Evolutionary conservation across 306 rosid species (phyloP).

Genomic region (Cicer bijugum): DNA sequence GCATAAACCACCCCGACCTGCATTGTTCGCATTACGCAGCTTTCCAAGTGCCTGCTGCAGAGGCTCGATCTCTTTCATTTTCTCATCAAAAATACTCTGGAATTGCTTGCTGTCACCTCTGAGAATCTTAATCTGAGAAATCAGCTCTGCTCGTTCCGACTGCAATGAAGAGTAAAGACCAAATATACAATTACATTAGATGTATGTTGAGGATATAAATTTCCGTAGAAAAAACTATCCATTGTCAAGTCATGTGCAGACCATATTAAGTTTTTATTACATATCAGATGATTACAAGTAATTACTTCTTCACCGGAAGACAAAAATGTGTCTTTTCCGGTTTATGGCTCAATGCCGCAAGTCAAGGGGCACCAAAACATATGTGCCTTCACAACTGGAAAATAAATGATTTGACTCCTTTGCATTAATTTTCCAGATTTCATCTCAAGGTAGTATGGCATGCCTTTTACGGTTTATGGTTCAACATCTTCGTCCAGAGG

Average conservation of each 20-base stretch:
- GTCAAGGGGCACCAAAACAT: not conserved
- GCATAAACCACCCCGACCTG: constrained; percentile 72
- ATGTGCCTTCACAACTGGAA: not conserved
- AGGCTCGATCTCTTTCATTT: constrained; percentile 83
- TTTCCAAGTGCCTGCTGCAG: constrained; percentile 87
- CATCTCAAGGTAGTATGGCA: not conserved
- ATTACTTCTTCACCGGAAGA: constrained; percentile 1
- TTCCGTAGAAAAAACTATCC: not conserved
- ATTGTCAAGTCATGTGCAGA: constrained; percentile 7
- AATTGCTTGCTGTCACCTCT: constrained; percentile 71
- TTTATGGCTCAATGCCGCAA: not conserved
- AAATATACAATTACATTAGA: constrained; percentile 27
- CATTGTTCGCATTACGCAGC: constrained; percentile 74
- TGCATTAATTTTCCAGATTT: not conserved
- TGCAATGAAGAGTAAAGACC: constrained; percentile 47
- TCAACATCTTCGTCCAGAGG: not conserved
- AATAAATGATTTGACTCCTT: constrained; percentile 25
- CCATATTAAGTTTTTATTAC: not conserved
- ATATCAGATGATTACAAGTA: constrained; percentile 11
- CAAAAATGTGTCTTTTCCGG: not conserved
- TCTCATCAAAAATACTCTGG: constrained; percentile 71
- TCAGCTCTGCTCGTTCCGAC: constrained; percentile 73
- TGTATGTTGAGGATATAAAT: not conserved
- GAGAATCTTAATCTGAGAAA: constrained; percentile 78
- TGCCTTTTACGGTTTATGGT: too few relatives aligned